Percentiles rank a stretch among this genome's conserved stretches.
phyloP scores from a whole-genome alignment of 345 rosid species.

The Salix arbutifolia region DNA sequence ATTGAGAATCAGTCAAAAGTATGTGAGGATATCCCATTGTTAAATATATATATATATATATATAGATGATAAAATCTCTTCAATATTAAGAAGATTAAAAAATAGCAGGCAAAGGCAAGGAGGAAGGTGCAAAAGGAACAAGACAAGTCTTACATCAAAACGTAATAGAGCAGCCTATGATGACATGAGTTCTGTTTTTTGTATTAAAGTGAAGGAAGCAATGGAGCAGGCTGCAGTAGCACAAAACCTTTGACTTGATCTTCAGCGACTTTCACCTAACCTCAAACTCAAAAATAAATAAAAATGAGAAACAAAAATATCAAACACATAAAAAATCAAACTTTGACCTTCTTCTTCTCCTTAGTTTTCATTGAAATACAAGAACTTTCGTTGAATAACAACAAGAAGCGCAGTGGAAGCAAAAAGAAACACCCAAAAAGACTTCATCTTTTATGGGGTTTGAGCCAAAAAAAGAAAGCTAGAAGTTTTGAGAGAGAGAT shows the following conservation, averaged over 20 bases:
- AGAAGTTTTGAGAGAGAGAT: background rate
- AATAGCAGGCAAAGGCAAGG: background rate
- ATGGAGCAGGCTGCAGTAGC: background rate
- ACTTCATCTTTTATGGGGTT: background rate
- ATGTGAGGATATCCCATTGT: no score
- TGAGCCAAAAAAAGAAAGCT: background rate
- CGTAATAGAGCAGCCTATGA: background rate
- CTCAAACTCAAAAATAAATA: background rate
- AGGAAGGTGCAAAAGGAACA: background rate
- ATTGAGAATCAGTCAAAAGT: no score
- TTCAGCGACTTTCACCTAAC: background rate
- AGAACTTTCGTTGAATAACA: background rate
- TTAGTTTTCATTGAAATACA: background rate
- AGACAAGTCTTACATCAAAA: background rate
- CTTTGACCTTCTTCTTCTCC: conserved; percentile 3
- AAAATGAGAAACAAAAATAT: background rate
- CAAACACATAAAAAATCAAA: background rate
- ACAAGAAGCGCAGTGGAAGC: background rate
- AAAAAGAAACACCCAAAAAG: background rate
- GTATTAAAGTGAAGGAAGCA: background rate
- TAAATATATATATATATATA: no score
- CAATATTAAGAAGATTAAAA: no score
- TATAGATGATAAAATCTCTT: no score
- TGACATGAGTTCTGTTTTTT: background rate
- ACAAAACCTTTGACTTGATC: conserved; percentile 4